phyloP scores from a whole-genome alignment of 257 asterid genomes.

The Rubia yunnanensis region DNA sequence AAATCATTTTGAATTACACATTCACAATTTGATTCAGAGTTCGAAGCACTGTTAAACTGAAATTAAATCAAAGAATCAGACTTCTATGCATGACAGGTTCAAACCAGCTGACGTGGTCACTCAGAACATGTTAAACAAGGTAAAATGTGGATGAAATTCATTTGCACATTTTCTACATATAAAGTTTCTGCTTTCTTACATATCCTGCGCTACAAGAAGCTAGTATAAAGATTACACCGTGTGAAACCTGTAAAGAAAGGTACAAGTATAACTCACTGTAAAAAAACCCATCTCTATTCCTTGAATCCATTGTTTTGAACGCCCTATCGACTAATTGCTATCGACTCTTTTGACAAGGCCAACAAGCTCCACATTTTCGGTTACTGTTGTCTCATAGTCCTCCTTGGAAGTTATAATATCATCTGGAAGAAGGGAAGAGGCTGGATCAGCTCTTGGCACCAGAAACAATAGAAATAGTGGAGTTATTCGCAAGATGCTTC shows the following conservation, averaged over 20 bases:
- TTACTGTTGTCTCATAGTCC: conserved; percentile 21
- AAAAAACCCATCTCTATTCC: neutral
- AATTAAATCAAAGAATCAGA: too few relatives aligned
- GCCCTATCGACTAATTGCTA: neutral
- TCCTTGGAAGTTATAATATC: conserved; percentile 30
- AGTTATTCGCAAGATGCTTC: conserved; percentile 50
- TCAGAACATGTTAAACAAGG: neutral
- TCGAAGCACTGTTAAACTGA: too few relatives aligned
- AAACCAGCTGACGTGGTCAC: neutral
- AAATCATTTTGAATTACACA: too few relatives aligned
- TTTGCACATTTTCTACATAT: neutral
- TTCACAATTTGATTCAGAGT: too few relatives aligned
- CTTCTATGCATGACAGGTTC: neutral
- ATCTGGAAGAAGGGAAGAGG: conserved; percentile 40
- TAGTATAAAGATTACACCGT: neutral
- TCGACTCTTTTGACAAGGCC: conserved; percentile 47
- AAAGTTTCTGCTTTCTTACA: neutral
- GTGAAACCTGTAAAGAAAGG: neutral
- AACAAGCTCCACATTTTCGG: conserved; percentile 64
- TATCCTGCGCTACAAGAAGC: neutral
- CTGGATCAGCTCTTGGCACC: conserved; percentile 63
- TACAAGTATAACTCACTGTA: neutral
- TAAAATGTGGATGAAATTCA: neutral
- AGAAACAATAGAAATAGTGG: conserved; percentile 55
- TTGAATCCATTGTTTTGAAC: too few relatives aligned